Base-by-base conservation (phyloP, 2,329 filamentous ascomycete species). In the Cryphonectria naterciae region DNA sequence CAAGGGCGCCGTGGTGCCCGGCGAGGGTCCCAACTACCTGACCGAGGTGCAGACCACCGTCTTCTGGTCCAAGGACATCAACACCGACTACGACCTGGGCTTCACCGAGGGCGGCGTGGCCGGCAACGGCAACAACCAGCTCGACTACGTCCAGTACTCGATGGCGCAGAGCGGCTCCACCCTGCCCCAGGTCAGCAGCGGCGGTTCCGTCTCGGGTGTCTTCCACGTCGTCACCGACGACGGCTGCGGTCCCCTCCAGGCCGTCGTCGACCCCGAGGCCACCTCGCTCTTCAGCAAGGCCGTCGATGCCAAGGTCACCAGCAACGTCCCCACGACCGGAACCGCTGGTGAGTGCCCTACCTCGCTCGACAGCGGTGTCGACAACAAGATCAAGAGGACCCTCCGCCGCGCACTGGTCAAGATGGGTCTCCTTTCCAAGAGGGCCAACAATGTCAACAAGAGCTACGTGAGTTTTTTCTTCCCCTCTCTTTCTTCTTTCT, bases 141-240 rank as follows among this genome's bases (percentile, higher is more conserved):
- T 69, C 60, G 58, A 46, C 56, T 61, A 68, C 58, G 56, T 68
- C 58, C 39, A 61, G 56, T 52, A 52, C 56, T 19, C 56, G 19
- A 68, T 68, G 67, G 39, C 25, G 3, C 67, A 62, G 56, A 68
- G 67, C 56, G 67, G 67, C 67, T 67, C 67, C 32, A 80, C 79
- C 10, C 79, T 84, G 4, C 81, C 82, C 6, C 82, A 84, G 74
- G 78, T 84, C 65, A 80, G 79, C 43, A 58, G 39, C 17, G 72
- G 72, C 37, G 62, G 74, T 62, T 72, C 73, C 63, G 81, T 80
- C 67, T 75, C 74, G 54, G 82, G 81, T 49, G 78, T 75, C 70
- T 81, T 76, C 71, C 82, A 83, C 75, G 77, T 83, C 70, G 82
- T 84, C 52, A 84, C 82, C 46, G 78, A 80, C 1, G 82, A 83